Percentiles rank a stretch among this genome's conserved stretches.
Evolutionary conservation across 306 rosid genomes (phyloP).

Genomic region (Luffa aegyptiaca): DNA sequence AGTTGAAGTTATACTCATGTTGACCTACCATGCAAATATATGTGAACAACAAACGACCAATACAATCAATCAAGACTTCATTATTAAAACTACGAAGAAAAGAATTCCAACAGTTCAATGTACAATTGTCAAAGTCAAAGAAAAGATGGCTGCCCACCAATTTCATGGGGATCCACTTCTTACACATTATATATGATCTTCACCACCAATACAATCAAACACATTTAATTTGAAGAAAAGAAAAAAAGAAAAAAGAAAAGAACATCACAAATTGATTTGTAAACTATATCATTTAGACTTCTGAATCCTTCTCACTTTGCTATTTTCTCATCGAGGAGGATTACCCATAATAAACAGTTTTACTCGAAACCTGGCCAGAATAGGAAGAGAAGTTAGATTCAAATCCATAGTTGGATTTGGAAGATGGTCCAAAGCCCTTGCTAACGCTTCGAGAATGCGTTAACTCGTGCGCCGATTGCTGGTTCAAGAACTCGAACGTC

Average conservation of each 20-base stretch:
- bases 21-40: too few relatives aligned
- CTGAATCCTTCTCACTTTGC: background rate
- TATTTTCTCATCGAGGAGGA: background rate
- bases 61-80: background rate
- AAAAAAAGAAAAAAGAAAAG: background rate
- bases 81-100: background rate
- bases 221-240: background rate
- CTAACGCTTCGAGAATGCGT: background rate
- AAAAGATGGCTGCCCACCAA: background rate
- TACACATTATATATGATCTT: background rate
- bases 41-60: too few relatives aligned
- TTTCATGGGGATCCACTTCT: background rate
- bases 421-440: background rate
- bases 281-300: background rate
- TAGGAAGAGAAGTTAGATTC: background rate
- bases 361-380: background rate
- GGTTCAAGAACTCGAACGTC: constrained; percentile 20
- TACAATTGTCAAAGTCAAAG: background rate
- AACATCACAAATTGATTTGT: too few relatives aligned
- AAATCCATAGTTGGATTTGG: background rate
- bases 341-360: background rate
- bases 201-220: background rate
- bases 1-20: too few relatives aligned
- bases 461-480: constrained; percentile 11
- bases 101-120: background rate